Conservation (phyloP, 768 basidiomycete genomes). For the Lactarius akahatsu region DNA sequence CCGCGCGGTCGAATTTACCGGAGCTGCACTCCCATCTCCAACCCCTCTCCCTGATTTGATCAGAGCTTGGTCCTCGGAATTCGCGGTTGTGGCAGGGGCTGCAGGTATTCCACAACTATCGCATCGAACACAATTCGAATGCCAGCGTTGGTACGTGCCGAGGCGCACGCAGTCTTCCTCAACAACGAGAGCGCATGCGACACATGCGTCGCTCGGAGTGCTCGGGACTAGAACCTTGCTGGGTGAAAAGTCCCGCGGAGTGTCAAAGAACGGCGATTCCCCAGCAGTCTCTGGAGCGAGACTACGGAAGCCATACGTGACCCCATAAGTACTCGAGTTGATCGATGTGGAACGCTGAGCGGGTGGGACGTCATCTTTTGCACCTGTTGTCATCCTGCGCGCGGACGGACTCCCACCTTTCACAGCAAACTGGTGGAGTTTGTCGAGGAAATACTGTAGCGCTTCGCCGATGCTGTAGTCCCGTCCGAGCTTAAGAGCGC, state of each 20-base stretch:
- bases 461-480: slow-evolving; percentile 82
- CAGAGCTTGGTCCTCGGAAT: slow-evolving; percentile 52
- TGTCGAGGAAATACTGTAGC: slow-evolving; percentile 86
- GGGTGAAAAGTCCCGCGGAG: slow-evolving; percentile 47
- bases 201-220: slow-evolving; percentile 87
- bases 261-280: slow-evolving; percentile 68
- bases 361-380: slow-evolving; percentile 56
- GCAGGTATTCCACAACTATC: slow-evolving; percentile 76
- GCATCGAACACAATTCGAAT: slow-evolving; percentile 89
- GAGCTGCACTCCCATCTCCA: slow-evolving; percentile 43
- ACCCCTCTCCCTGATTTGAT: slow-evolving; percentile 47
- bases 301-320: slow-evolving; percentile 93
- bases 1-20: slow-evolving; percentile 61
- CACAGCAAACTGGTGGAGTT: slow-evolving; percentile 86
- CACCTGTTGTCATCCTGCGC: slow-evolving; percentile 67
- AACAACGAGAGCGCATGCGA: slow-evolving; percentile 83
- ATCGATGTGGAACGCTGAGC: slow-evolving; percentile 40
- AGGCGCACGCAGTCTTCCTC: slow-evolving; percentile 96
- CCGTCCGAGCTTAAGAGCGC: slow-evolving; percentile 90
- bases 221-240: slow-evolving; percentile 56
- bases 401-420: slow-evolving; percentile 80
- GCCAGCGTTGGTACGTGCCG: slow-evolving; percentile 96
- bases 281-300: slow-evolving; percentile 89
- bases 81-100: slow-evolving; percentile 51
- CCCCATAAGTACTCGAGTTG: slow-evolving; percentile 79